Base-by-base conservation (phyloP, 2,329 filamentous ascomycete genomes). In the Monosporascus sp. region DNA sequence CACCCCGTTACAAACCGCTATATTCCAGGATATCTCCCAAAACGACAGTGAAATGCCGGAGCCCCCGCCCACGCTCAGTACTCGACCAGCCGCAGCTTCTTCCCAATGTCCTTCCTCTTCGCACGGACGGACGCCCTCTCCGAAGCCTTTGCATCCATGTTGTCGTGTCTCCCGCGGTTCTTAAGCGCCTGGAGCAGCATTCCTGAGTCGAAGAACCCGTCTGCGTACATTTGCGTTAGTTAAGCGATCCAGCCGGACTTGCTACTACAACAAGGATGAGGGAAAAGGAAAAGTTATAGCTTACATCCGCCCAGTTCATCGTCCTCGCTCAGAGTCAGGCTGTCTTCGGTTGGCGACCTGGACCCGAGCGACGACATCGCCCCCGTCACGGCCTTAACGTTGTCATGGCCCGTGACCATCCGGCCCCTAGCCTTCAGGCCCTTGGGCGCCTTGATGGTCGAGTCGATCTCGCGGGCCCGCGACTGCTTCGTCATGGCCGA, bases 191-290 rank as follows among this genome's bases (percentile, higher is more conserved):
- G 89, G 24, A 94, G 78, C 5, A 97, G 81, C 91, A 97, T 96
- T 16, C 93, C 93, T 1, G 93, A 91, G 68, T 97, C 93, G 73
- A 97, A 97, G 78, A 97, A 97, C 35, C 93, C 93, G 77, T 97
- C 92, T 96, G 67, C 16, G 51, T 37, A 52, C 41, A 43, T n/a
- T n/a, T 16, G 27, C 7, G 49, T 59, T 17, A 60, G 57, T 19
- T 62, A 58, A 56, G 43, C 58, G 43, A 57, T 59, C 37, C 41
- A 46, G 7, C 7, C 24, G 4, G 41, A 8, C 11, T 27, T 9
- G 20, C 17, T 26, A 9, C 16, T 26, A 27, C 7, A 27, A 8
- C 14, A 17, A 24, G 43, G 43, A 46, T 14, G 11, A 27, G 14
- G 24, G 46, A 43, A 52, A 54, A 48, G 45, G 38, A 52, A 56